phyloP scores from a whole-genome alignment of 176 grass and related monocot species.

The Pontederia crassipes region DNA sequence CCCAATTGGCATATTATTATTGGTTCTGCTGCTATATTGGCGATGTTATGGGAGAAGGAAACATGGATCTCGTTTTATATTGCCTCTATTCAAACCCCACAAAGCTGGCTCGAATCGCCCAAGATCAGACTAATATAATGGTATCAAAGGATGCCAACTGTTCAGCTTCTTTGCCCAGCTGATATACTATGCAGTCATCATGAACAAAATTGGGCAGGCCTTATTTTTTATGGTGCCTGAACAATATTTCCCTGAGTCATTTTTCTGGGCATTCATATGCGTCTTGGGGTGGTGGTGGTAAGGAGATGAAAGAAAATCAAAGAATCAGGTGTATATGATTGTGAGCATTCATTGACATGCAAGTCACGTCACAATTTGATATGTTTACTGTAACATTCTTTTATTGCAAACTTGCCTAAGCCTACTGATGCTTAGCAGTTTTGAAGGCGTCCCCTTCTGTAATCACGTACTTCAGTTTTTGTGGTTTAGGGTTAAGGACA shows the following conservation, averaged over 20 bases:
- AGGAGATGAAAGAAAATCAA: too few relatives aligned
- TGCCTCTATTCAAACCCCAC: conserved; percentile 59
- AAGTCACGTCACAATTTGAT: too few relatives aligned
- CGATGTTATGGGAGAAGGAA: conserved; percentile 62
- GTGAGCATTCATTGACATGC: too few relatives aligned
- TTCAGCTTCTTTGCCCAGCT: not conserved
- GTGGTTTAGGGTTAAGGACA: too few relatives aligned
- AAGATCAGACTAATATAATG: conserved; percentile 54
- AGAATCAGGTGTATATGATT: too few relatives aligned
- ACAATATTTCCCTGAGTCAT: conserved; percentile 12
- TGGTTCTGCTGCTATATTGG: conserved; percentile 47
- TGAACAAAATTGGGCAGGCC: conserved; percentile 23
- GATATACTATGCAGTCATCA: not conserved
- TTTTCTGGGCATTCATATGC: conserved; percentile 17
- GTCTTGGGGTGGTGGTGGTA: too few relatives aligned
- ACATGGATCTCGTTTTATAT: conserved; percentile 33
- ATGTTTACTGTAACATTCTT: too few relatives aligned
- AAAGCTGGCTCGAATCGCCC: conserved; percentile 30
- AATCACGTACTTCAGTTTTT: too few relatives aligned
- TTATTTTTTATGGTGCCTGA: conserved; percentile 37
- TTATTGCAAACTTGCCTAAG: too few relatives aligned
- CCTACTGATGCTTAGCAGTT: too few relatives aligned
- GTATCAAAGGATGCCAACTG: conserved; percentile 3
- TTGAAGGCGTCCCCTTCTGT: too few relatives aligned
- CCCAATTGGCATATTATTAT: conserved; percentile 40